These are phyloP conservation scores for Aspergillus homomorphus DNA, from an alignment of 495 filamentous ascomycete species.

Conservation along the genomic window DNA sequence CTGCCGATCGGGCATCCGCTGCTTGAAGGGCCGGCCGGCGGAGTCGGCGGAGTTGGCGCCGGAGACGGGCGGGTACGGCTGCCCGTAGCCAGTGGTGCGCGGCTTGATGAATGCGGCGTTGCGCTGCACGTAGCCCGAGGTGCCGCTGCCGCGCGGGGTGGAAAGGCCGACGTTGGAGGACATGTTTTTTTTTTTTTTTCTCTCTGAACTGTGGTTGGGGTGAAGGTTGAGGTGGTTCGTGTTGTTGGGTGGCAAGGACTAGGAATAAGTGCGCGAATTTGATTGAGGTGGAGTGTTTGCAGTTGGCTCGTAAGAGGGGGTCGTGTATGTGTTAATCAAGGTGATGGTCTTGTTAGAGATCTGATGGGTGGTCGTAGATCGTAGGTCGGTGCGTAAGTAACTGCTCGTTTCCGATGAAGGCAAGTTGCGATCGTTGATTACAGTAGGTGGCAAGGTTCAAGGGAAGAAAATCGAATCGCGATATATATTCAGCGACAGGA, in stretches of 20 bases:
- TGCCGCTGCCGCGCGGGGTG: conserved; percentile 91
- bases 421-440: no score
- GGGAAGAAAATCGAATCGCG: no score
- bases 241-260: background rate
- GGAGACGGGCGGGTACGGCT: conserved; percentile 51
- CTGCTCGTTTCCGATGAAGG: no score
- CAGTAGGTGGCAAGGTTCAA: no score
- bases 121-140: conserved; percentile 94
- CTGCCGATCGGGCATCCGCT: conserved; percentile 82
- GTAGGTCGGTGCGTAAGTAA: no score
- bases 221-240: conserved; percentile 2
- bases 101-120: conserved; percentile 85
- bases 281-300: no score
- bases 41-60: conserved; percentile 32
- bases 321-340: no score
- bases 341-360: no score
- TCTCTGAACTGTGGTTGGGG: background rate
- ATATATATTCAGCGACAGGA: background rate
- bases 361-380: no score
- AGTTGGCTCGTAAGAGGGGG: no score
- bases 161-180: conserved; percentile 96
- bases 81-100: conserved; percentile 54
- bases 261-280: no score
- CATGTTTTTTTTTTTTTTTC: conserved; percentile 51
- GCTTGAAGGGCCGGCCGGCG: conserved; percentile 61